Base-by-base conservation (phyloP, 2,329 filamentous ascomycete genomes). In the Sphaerulina vaccinii region DNA sequence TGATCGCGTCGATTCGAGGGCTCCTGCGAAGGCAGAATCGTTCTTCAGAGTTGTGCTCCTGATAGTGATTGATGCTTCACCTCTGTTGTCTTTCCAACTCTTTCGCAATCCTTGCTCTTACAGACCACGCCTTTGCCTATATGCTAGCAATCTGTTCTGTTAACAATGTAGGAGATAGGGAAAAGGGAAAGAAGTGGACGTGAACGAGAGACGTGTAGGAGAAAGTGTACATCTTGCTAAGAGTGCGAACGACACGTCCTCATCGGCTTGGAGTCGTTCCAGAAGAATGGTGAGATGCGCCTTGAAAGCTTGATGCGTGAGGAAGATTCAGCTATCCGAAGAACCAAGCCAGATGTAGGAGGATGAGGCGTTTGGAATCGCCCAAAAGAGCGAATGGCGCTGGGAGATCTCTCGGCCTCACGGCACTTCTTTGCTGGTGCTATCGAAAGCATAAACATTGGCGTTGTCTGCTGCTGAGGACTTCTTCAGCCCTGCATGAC, bases 251-350 rank as follows among this genome's bases (percentile, higher is more conserved):
- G 36, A 29, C 35, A 39, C 23, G 35, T 37, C 36, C n/a, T 48
- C 6, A 19, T 21, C 39, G 39, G 40, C 29, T 41, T 42, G 22
- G 39, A 33, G 15, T 45, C 39, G 38, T 49, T 49, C 51, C 51
- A 49, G 27, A 29, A 10, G 8, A 29, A 3, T 29, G 27, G 27
- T 49, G 24, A 39, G 36, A 40, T 42, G 41, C 46, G 45, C 27
- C 51, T 45, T 45, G 38, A 27, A 38, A 45, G 41, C 41, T 40
- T 49, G 40, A 24, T 37, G 13, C 27, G 29, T 36, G 43, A 37
- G n/a, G 21, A 19, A 38, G 33, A 22, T 38, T 40, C 16, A 35
- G 40, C 45, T 48, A 40, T 32, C 11, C 15, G 35, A 48, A 7
- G 23, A 48, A n/a, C 29, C 24, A 32, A 35, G 22, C 45, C 36